Conservation (phyloP, 2,329 filamentous ascomycete genomes). For the Aureobasidium pullulans region DNA sequence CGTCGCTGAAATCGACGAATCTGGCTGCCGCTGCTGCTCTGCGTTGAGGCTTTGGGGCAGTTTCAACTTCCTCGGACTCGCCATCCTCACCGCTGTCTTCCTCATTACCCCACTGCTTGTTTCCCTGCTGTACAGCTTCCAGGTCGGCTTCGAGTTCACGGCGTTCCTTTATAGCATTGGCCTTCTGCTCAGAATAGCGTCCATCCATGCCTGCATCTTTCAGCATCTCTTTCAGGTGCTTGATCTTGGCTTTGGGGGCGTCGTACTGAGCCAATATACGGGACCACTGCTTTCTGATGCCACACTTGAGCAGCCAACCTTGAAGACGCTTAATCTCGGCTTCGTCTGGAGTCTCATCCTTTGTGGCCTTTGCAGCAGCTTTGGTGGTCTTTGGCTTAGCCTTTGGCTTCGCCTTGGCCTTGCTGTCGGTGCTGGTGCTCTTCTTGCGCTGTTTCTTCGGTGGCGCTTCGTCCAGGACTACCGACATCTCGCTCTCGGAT, state of each 20-base stretch:
- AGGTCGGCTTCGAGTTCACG: slow-evolving; percentile 79
- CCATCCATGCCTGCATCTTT: slow-evolving; percentile 80
- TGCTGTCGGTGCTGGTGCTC: slow-evolving; percentile 26
- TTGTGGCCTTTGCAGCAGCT: slow-evolving; percentile 22
- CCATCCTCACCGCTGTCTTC: slow-evolving; percentile 19
- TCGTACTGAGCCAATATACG: slow-evolving; percentile 72
- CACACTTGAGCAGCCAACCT: slow-evolving; percentile 79
- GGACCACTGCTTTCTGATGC: slow-evolving; percentile 85
- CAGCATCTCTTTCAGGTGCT: slow-evolving; percentile 71
- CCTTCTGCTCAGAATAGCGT: slow-evolving; percentile 77
- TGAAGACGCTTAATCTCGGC: slow-evolving; percentile 84
- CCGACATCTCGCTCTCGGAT: slow-evolving; percentile 58
- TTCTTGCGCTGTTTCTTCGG: slow-evolving; percentile 45
- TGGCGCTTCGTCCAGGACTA: slow-evolving; percentile 69
- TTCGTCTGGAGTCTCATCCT: slow-evolving; percentile 51
- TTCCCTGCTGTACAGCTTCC: slow-evolving; percentile 75
- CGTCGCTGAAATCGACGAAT: slow-evolving; percentile 30
- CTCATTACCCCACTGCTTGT: slow-evolving; percentile 62
- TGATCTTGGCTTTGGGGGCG: slow-evolving; percentile 70
- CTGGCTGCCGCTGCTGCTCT: slow-evolving; percentile 23
- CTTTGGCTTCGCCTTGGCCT: slow-evolving; percentile 34
- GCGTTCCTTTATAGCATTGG: slow-evolving; percentile 77
- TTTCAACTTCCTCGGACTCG: slow-evolving; percentile 18
- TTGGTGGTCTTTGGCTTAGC: slow-evolving; percentile 27
- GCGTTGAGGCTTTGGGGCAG: slow-evolving; percentile 16